phyloP scores from a whole-genome alignment of 768 basidiomycete species.

The Piloderma croceum region DNA sequence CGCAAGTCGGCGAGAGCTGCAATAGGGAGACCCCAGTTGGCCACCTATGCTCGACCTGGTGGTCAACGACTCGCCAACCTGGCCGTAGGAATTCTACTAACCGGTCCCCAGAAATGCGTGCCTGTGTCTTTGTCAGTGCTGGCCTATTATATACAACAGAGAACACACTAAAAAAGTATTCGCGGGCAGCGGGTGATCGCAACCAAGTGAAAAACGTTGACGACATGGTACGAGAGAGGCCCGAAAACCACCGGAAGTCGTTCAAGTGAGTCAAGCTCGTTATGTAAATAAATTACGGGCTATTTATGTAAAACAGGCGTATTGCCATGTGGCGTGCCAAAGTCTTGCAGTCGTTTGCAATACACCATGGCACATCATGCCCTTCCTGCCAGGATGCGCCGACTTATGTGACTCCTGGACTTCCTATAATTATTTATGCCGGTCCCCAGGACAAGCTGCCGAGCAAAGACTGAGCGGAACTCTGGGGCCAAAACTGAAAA shows the following conservation, averaged over 20 bases:
- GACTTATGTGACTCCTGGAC: neutral
- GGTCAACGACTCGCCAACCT: slow-evolving; percentile 1
- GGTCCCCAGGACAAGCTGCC: too few relatives aligned
- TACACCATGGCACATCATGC: slow-evolving; percentile 1
- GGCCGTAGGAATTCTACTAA: slow-evolving; percentile 39
- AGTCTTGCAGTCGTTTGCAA: neutral
- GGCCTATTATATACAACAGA: slow-evolving; percentile 3
- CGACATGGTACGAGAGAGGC: slow-evolving; percentile 48
- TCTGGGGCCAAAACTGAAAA: too few relatives aligned
- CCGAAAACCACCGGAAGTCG: too few relatives aligned
- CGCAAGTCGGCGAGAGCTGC: slow-evolving; percentile 87
- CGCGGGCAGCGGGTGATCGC: slow-evolving; percentile 83
- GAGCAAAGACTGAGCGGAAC: too few relatives aligned
- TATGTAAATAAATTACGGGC: neutral
- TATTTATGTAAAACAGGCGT: neutral
- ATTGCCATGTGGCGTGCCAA: neutral
- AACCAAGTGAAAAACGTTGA: slow-evolving; percentile 86
- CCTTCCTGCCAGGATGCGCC: slow-evolving; percentile 1
- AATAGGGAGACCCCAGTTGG: slow-evolving; percentile 97
- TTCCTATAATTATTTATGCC: too few relatives aligned
- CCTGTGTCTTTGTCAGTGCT: slow-evolving; percentile 45
- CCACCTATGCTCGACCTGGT: slow-evolving; percentile 58
- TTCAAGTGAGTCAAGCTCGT: slow-evolving; percentile 9
- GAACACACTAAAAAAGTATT: slow-evolving; percentile 91
- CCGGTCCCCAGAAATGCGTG: slow-evolving; percentile 98